Evolutionary conservation across 2,329 filamentous ascomycete species (phyloP).

Genomic region (Karstenula rhodostoma): DNA sequence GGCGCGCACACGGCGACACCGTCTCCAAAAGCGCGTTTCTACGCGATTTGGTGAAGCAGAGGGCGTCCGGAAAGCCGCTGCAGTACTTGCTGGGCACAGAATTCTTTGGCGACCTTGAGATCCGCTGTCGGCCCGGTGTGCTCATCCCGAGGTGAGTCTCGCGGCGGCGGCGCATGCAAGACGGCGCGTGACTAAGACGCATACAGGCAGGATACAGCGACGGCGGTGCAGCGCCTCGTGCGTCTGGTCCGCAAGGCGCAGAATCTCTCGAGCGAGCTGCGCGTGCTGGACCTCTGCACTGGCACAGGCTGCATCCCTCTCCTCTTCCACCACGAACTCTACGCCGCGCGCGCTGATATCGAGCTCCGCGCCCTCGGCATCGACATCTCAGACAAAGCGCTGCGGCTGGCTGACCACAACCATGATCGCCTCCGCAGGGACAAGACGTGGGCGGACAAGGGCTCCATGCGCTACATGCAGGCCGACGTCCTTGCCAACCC

Average conservation of each 20-base stretch:
- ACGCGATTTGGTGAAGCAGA: slow-evolving; percentile 38
- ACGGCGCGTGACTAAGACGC: slow-evolving; percentile 20
- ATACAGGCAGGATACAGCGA: slow-evolving; percentile 57
- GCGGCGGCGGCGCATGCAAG: not conserved
- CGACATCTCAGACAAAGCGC: slow-evolving; percentile 73
- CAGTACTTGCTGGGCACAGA: slow-evolving; percentile 91
- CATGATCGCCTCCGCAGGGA: slow-evolving; percentile 51
- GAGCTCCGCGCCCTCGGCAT: slow-evolving; percentile 69
- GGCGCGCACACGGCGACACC: slow-evolving; percentile 27
- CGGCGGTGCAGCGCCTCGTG: slow-evolving; percentile 45
- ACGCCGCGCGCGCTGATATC: slow-evolving; percentile 33
- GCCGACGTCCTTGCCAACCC: slow-evolving; percentile 59
- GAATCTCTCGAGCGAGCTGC: slow-evolving; percentile 52
- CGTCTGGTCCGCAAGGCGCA: slow-evolving; percentile 33
- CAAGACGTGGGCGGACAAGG: slow-evolving; percentile 7
- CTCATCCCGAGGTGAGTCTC: slow-evolving; percentile 77
- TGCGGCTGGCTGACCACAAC: slow-evolving; percentile 73
- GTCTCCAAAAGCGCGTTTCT: slow-evolving; percentile 32
- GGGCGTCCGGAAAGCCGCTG: slow-evolving; percentile 74
- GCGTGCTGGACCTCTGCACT: slow-evolving; percentile 85
- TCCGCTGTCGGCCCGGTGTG: slow-evolving; percentile 78
- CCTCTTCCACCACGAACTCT: slow-evolving; percentile 71
- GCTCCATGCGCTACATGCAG: slow-evolving; percentile 56
- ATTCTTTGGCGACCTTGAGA: slow-evolving; percentile 84
- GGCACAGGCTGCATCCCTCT: slow-evolving; percentile 91